phyloP scores from a whole-genome alignment of 768 basidiomycete genomes.

The Rubroboletus satanas region DNA sequence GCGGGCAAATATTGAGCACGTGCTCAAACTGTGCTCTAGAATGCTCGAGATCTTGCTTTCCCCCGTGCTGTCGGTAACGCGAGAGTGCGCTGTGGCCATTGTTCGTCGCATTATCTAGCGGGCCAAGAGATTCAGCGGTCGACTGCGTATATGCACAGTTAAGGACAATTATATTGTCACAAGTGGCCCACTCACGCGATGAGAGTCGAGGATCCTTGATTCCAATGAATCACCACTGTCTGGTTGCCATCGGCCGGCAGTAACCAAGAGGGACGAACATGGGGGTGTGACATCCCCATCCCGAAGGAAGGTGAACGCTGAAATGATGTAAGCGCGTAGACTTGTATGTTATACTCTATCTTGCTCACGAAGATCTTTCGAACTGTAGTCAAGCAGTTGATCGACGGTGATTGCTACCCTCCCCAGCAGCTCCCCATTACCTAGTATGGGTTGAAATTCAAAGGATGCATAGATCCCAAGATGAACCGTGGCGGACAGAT shows the following conservation, averaged over 20 bases:
- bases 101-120: not conserved
- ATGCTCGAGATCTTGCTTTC: not conserved
- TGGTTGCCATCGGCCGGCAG: too few relatives aligned
- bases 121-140: too few relatives aligned
- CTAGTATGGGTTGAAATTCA: not conserved
- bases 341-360: too few relatives aligned
- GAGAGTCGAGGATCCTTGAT: not conserved
- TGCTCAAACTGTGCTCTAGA: not conserved
- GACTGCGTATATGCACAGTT: not conserved
- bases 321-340: not conserved
- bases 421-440: not conserved
- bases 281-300: not conserved
- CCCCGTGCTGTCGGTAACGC: not conserved
- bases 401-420: not conserved
- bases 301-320: not conserved
- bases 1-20: conserved; percentile 3
- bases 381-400: not conserved
- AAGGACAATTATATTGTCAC: not conserved
- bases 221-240: not conserved
- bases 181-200: not conserved
- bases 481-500: not conserved
- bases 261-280: not conserved
- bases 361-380: not conserved
- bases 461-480: not conserved
- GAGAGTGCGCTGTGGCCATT: not conserved